phyloP scores from a whole-genome alignment of 805 yeast species.

The Candida gorgasii region DNA sequence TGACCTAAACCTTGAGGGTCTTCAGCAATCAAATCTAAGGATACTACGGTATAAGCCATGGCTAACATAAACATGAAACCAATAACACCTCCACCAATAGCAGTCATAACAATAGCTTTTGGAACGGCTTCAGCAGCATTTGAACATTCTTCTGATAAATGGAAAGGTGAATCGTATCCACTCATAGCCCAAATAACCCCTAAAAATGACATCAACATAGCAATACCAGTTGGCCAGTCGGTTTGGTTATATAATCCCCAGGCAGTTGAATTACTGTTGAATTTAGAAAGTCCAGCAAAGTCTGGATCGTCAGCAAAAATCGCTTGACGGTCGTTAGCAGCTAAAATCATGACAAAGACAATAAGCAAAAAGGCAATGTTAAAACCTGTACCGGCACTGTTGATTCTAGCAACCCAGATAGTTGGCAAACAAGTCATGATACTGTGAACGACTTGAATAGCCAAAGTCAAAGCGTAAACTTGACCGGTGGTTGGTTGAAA shows the following conservation, averaged over 20 bases:
- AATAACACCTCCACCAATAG: constrained; percentile 53
- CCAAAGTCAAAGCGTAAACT: constrained; percentile 51
- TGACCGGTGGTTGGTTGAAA: constrained; percentile 51
- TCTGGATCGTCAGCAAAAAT: constrained; percentile 19
- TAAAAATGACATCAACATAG: constrained; percentile 55
- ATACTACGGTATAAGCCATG: constrained; percentile 60
- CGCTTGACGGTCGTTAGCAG: constrained; percentile 47
- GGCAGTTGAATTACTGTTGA: constrained; percentile 49
- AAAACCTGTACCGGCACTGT: constrained; percentile 48
- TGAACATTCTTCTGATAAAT: constrained; percentile 69
- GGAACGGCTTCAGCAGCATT: constrained; percentile 67
- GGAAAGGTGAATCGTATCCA: constrained; percentile 76
- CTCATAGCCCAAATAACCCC: constrained; percentile 75
- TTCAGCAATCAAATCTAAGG: constrained; percentile 45
- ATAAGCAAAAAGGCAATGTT: constrained; percentile 52
- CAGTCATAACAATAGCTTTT: constrained; percentile 62
- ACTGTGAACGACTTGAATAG: constrained; percentile 50
- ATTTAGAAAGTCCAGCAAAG: constrained; percentile 35
- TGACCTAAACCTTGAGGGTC: constrained; percentile 55
- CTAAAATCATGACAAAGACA: constrained; percentile 55
- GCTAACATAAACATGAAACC: constrained; percentile 62
- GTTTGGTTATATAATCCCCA: constrained; percentile 60
- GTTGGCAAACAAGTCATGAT: constrained; percentile 55
- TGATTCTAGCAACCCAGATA: constrained; percentile 52
- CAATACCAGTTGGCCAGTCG: constrained; percentile 64